Evolutionary conservation across 129 eudicot species (phyloP).

Genomic region (Escallonia herrerae): DNA sequence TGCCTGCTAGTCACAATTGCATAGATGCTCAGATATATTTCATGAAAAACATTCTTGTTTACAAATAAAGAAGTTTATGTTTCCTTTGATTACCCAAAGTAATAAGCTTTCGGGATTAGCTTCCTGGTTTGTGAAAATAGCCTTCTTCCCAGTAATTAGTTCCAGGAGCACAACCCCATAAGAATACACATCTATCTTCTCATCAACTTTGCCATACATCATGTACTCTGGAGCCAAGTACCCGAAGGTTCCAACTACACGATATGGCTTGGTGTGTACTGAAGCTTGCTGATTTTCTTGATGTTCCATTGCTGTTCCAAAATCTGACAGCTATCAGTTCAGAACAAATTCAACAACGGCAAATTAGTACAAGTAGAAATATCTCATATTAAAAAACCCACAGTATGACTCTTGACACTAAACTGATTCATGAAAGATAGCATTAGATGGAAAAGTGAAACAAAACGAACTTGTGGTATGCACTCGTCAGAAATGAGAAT

Average conservation of each 20-base stretch:
- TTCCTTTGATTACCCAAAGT: conserved; percentile 22
- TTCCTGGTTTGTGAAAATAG: conserved; percentile 15
- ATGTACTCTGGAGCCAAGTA: conserved; percentile 52
- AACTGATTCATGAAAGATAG: too few relatives aligned
- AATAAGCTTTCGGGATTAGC: conserved; percentile 34
- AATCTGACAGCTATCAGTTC: conserved; percentile 24
- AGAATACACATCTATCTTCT: conserved; percentile 46
- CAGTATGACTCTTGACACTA: too few relatives aligned
- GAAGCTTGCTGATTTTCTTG: conserved; percentile 6
- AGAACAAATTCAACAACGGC: background rate
- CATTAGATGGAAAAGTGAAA: background rate
- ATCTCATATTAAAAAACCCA: too few relatives aligned
- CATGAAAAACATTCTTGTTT: background rate
- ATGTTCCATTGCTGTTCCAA: conserved; percentile 28
- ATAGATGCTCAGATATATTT: background rate
- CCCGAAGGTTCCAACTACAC: conserved; percentile 33
- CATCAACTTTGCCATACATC: conserved; percentile 48
- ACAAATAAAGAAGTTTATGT: background rate
- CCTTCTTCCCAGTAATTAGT: conserved; percentile 36
- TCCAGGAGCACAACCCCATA: conserved; percentile 42
- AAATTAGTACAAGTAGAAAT: too few relatives aligned
- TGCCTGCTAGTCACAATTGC: conserved; percentile 23
- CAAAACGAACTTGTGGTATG: conserved; percentile 20
- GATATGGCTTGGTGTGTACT: conserved; percentile 7
- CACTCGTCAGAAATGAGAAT: conserved; percentile 28